Evolutionary conservation across 805 yeast genomes (phyloP).

Genomic region (Starmerella bombi): DNA sequence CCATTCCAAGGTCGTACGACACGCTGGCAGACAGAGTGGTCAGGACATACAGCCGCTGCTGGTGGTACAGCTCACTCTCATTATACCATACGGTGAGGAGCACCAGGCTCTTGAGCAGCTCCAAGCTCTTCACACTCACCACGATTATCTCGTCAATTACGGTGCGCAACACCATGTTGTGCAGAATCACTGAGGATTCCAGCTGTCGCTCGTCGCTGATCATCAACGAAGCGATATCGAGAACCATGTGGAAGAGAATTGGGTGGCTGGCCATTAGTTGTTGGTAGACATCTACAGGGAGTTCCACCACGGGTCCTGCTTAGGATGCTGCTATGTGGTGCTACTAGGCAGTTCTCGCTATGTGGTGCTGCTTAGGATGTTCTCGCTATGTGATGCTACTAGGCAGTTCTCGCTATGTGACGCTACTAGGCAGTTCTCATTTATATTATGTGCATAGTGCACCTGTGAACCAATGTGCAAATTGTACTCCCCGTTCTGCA

Average conservation of each 20-base stretch:
- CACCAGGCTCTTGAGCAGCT: conserved; percentile 49
- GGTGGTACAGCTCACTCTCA: conserved; percentile 67
- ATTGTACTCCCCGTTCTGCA: too few relatives aligned
- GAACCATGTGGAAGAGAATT: conserved; percentile 46
- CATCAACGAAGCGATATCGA: conserved; percentile 44
- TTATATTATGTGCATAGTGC: too few relatives aligned
- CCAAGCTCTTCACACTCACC: conserved; percentile 56
- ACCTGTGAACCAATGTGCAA: too few relatives aligned
- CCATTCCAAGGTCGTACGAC: conserved; percentile 64
- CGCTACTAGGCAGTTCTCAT: too few relatives aligned
- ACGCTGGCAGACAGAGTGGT: conserved; percentile 51
- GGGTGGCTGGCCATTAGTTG: conserved; percentile 43
- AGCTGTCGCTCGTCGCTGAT: conserved; percentile 25
- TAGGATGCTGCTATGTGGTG: too few relatives aligned
- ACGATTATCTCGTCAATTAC: conserved; percentile 44
- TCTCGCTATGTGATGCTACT: too few relatives aligned
- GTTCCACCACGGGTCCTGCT: conserved; percentile 51
- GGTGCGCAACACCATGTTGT: conserved; percentile 24
- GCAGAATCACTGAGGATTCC: conserved; percentile 18
- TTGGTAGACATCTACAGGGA: conserved; percentile 36
- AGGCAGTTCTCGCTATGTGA: too few relatives aligned
- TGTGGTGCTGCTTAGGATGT: too few relatives aligned
- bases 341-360: too few relatives aligned
- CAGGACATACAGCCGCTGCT: conserved; percentile 62
- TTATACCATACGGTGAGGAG: conserved; percentile 68